A percentile compares a stretch with the other conserved stretches of the same genome.
Evolutionary conservation across 192 early-diverging fungal genomes (phyloP).

Genomic region (Entomortierella beljakovae): DNA sequence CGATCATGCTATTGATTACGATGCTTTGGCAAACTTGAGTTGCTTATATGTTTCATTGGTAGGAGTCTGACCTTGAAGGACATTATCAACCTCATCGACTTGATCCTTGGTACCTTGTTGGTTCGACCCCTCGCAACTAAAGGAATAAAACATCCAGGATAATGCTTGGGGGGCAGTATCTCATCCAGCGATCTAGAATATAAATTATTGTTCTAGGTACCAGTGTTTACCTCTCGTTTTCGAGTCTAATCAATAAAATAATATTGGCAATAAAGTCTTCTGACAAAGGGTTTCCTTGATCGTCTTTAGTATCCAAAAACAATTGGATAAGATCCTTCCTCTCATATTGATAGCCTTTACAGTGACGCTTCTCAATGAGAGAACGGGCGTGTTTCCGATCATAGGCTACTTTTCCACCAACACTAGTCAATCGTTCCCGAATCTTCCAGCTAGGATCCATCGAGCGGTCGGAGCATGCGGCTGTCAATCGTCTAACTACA

Average conservation of each 20-base stretch:
- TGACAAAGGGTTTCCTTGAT: slow-evolving; percentile 47
- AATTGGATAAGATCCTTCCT: slow-evolving; percentile 55
- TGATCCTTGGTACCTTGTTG: slow-evolving; percentile 28
- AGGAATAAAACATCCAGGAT: slow-evolving; percentile 63
- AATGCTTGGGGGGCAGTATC: slow-evolving; percentile 68
- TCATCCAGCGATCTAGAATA: slow-evolving; percentile 39
- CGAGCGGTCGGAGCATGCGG: slow-evolving; percentile 23
- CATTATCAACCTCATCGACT: slow-evolving; percentile 42
- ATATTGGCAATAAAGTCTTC: slow-evolving; percentile 59
- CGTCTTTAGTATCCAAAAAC: slow-evolving; percentile 57
- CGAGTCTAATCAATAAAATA: slow-evolving; percentile 14
- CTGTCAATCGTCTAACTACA: slow-evolving; percentile 62
- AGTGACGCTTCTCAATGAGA: slow-evolving; percentile 43
- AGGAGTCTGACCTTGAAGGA: slow-evolving; percentile 7
- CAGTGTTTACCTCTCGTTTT: no score
- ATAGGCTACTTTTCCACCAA: slow-evolving; percentile 10
- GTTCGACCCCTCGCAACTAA: slow-evolving; percentile 39
- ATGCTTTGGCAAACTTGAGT: slow-evolving; percentile 41
- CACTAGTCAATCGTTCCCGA: slow-evolving; percentile 21
- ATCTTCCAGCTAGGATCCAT: slow-evolving; percentile 28
- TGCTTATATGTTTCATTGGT: slow-evolving; percentile 32
- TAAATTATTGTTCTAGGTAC: not conserved
- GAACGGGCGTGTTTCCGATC: slow-evolving; percentile 22
- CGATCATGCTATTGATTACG: slow-evolving; percentile 2
- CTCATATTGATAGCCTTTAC: not conserved